Evolutionary conservation across 1,284 basidiomycete species (phyloP), one percentile per base, ranked within the genome.

Genomic region (Prillingera fragicola): DNA sequence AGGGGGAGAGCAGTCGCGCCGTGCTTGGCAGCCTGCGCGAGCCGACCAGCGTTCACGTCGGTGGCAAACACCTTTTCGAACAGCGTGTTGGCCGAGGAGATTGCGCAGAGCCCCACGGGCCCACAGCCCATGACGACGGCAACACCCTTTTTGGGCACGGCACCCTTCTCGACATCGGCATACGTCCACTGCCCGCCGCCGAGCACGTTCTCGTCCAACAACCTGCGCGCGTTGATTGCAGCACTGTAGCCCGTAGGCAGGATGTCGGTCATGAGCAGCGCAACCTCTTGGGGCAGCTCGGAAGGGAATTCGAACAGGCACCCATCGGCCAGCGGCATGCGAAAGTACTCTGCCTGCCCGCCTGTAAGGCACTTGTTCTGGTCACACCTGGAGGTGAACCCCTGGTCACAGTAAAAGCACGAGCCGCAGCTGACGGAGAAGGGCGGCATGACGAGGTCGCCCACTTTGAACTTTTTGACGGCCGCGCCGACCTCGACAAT

Each of bases 281-380:
- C 65, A 12, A 70, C 55, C 38, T 73, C 70, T 41, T 69, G 60
- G 1, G 61, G 57, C 7, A 73, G 22, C 9, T 64, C 67, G 4
- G 57, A 35, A 1, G 69, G 69, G n/a, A 71, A 66, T 1, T 57
- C 57, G 47, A 72, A 70, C 17, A 76, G 61, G 7, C 70, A 69
- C 1, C 70, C 59, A 35, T 72, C 69, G n/a, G 67, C 70, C 17
- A 67, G 38, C 6, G 87, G 87, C 10, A 89, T 80, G 22, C 83
- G 80, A 4, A 88, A 77, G 64, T 84, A 94, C 68, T 91, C 87
- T 0, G 88, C 88, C 73, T 94, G 90, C 2, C 81, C 86, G 10
- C 89, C 90, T 8, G 83, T 81, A 1, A 88, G 77, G 9, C 69
- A 61, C 0, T 83, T 80, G 25, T 80, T 80, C 49, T 80, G 69